Evolutionary conservation across 305 asterid genomes (phyloP).

Genomic region (Fraxinus sp.): DNA sequence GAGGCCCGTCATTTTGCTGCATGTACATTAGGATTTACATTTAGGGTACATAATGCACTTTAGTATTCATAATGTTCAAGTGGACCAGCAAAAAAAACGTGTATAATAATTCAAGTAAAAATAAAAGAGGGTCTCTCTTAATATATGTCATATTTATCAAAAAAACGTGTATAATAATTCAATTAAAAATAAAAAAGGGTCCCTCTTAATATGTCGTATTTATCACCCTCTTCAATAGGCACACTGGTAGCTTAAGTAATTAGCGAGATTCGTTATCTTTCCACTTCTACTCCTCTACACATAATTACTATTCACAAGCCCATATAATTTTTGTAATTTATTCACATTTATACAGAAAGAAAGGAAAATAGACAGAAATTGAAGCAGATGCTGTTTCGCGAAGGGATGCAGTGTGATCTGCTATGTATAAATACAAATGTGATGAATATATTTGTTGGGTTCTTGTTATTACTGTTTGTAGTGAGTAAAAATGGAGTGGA

Average conservation of each 20-base stretch:
- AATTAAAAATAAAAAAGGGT: too few species aligned
- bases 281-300: not conserved
- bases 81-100: too few species aligned
- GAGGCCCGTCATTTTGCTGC: too few species aligned
- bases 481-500: conserved; percentile 45
- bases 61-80: too few species aligned
- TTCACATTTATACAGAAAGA: not conserved
- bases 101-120: too few species aligned
- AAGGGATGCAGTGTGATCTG: conserved; percentile 26
- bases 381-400: conserved; percentile 31
- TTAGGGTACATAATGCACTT: too few species aligned
- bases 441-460: conserved; percentile 28
- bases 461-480: conserved; percentile 31
- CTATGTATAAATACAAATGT: not conserved
- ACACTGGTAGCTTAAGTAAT: not conserved
- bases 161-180: too few species aligned
- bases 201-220: not conserved
- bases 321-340: not conserved
- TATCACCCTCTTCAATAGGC: not conserved
- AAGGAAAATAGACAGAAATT: not conserved
- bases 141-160: not conserved
- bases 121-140: too few species aligned
- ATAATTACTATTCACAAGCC: not conserved
- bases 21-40: too few species aligned
- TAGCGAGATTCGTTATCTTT: not conserved